Percentiles rank a stretch among this genome's conserved stretches.
phyloP scores from a whole-genome alignment of 768 basidiomycete genomes.

The Lactarius pseudohatsudake region DNA sequence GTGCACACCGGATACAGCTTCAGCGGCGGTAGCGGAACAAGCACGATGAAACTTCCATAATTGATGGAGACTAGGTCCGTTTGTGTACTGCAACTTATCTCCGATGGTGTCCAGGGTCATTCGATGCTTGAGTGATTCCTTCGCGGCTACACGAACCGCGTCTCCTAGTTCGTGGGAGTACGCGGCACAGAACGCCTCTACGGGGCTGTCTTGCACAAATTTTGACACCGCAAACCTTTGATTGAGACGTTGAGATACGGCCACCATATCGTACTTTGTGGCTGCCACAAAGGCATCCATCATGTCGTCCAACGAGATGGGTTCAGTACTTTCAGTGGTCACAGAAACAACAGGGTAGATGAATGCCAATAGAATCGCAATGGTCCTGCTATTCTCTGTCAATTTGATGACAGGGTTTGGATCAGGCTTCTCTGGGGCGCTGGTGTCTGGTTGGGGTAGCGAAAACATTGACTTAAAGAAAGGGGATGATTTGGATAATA shows the following conservation, averaged over 20 bases:
- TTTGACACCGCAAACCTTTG: neutral
- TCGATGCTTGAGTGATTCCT: constrained; percentile 6
- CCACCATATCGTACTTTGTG: neutral
- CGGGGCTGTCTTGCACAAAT: neutral
- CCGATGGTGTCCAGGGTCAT: constrained; percentile 6
- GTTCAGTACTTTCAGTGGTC: too few species aligned
- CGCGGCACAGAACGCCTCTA: neutral
- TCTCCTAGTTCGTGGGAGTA: neutral
- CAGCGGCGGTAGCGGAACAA: constrained; percentile 5
- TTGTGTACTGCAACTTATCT: neutral
- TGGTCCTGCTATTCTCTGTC: neutral
- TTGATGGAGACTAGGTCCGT: constrained; percentile 10
- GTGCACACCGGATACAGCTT: neutral
- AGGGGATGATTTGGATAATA: constrained; percentile 17
- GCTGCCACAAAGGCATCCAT: neutral
- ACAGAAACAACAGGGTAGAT: neutral
- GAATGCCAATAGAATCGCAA: neutral
- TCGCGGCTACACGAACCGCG: constrained; percentile 5
- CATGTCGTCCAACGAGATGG: neutral
- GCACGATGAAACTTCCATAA: constrained; percentile 12
- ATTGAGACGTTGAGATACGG: neutral
- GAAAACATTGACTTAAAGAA: constrained; percentile 10
- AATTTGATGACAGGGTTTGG: neutral
- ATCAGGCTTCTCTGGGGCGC: neutral
- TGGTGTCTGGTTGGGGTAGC: neutral